Conservation (phyloP, 345 rosid genomes). For the Arabidopsis arenosa region DNA sequence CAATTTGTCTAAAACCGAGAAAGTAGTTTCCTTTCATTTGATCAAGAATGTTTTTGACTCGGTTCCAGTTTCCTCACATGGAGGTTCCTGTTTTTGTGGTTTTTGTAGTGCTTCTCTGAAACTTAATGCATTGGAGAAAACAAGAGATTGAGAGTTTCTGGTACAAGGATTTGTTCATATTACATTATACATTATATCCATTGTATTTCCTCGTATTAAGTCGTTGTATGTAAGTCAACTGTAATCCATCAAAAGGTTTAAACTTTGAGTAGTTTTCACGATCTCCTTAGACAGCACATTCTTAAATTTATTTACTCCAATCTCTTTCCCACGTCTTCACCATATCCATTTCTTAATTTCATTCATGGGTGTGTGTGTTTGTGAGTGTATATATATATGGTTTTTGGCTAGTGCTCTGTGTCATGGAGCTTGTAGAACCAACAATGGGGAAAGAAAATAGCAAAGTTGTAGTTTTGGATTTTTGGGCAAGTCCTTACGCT, state of each 20-base stretch:
- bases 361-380: conserved; percentile 10
- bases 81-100: neutral
- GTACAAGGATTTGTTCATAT: conserved; percentile 32
- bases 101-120: conserved; percentile 52
- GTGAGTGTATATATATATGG: conserved; percentile 6
- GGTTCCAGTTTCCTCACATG: conserved; percentile 10
- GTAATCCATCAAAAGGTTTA: conserved; percentile 24
- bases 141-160: conserved; percentile 37
- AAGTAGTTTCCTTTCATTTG: neutral
- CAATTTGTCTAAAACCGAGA: neutral
- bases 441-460: conserved; percentile 40
- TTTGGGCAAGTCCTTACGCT: conserved; percentile 48
- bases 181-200: neutral
- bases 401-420: conserved; percentile 17
- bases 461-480: conserved; percentile 46
- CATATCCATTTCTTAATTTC: conserved; percentile 10
- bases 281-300: conserved; percentile 32
- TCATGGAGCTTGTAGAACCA: conserved; percentile 20
- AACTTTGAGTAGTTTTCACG: conserved; percentile 42
- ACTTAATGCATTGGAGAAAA: conserved; percentile 38
- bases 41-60: neutral
- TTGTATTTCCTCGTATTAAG: conserved; percentile 21
- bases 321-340: conserved; percentile 33
- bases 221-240: conserved; percentile 33
- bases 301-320: conserved; percentile 18